Conservation (phyloP, 305 asterid genomes). For the Solanum hybrid region DNA sequence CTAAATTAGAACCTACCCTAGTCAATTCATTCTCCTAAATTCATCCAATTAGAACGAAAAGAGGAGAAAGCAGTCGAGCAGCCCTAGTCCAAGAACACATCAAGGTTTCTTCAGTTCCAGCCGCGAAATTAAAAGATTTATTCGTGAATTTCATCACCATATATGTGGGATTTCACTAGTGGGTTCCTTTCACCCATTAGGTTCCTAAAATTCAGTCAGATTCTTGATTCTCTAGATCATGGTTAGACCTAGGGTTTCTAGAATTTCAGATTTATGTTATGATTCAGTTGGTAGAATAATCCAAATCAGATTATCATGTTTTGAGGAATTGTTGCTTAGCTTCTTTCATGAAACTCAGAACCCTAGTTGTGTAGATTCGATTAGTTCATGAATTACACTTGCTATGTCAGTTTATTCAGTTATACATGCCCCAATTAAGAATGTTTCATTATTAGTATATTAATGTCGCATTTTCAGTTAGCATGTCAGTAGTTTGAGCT, state of each 20-base stretch:
- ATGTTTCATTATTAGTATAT: neutral
- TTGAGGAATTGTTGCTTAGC: neutral
- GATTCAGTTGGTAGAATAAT: neutral
- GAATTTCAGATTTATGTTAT: neutral
- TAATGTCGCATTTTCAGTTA: too few species aligned
- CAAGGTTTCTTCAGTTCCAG: neutral
- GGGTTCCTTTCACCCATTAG: neutral
- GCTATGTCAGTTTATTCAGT: neutral
- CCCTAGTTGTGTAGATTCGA: neutral
- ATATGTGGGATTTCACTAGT: neutral
- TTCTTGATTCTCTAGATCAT: neutral
- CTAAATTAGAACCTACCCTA: neutral
- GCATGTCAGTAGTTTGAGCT: too few species aligned
- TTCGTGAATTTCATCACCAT: neutral
- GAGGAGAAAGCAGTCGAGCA: neutral
- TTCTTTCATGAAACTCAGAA: neutral
- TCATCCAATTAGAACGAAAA: neutral
- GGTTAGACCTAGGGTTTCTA: neutral
- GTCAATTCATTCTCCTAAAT: neutral
- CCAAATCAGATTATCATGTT: neutral
- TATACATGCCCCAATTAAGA: neutral
- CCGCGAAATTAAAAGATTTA: neutral
- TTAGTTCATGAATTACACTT: too few species aligned
- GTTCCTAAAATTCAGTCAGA: neutral
- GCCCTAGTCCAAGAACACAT: neutral